These are phyloP conservation scores for Diaporthe aspalathi DNA, from an alignment of 2,329 filamentous ascomycete genomes.

Conservation along the genomic window DNA sequence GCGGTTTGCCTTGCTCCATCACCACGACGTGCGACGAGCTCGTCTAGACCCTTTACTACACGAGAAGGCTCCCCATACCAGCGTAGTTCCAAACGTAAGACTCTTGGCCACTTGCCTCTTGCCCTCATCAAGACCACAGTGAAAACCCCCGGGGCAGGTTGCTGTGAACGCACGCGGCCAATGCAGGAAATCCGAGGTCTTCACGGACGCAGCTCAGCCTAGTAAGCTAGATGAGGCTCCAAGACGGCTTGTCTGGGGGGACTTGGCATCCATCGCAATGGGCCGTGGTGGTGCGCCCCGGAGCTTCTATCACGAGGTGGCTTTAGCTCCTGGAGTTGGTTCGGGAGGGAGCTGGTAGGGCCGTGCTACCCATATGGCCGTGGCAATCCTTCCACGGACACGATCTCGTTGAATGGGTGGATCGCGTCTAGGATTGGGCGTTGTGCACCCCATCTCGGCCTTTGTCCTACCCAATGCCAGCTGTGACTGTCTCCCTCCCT, in stretches of 20 bases:
- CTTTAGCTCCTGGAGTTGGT: background rate
- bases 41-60: constrained; percentile 1
- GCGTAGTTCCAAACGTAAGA: constrained; percentile 22
- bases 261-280: constrained; percentile 23
- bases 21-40: background rate
- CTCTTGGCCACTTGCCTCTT: constrained; percentile 8
- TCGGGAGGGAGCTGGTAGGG: background rate
- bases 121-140: background rate
- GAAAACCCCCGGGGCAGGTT: background rate
- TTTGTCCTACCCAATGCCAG: background rate
- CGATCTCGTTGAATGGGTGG: background rate
- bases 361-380: background rate
- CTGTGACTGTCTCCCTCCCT: background rate
- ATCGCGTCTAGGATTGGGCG: background rate
- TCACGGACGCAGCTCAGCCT: constrained; percentile 3
- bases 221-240: background rate
- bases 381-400: background rate
- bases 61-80: background rate
- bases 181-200: background rate
- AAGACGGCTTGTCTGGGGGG: background rate
- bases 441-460: background rate
- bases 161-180: background rate
- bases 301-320: background rate
- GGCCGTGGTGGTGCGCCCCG: background rate
- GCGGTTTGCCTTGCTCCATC: background rate